Evolutionary conservation across 1,139 yeast genomes (phyloP), one percentile per base, ranked within the genome.

Genomic region (Pneumocystis murina): DNA sequence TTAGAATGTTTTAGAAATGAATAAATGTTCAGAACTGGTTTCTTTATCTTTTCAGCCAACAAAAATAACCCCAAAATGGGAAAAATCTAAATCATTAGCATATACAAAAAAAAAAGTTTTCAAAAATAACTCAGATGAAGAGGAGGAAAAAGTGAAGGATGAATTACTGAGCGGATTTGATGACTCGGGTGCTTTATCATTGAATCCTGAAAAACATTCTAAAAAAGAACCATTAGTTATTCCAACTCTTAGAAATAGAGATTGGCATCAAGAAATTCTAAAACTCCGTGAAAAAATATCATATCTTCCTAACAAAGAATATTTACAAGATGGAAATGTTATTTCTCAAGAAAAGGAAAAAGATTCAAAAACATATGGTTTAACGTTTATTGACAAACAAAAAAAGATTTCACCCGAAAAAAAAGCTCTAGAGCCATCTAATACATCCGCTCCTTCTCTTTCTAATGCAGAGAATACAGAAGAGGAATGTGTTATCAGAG

Each of bases 251-350:
- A 55, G 57, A 54, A 66, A 66, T 36, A 59, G 43, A 57, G 65
- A 66, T 61, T 66, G 68, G 68, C 63, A 62, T 10, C 66, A 65
- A 48, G 68, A 66, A 57, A 55, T 65, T 2, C 55, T 39, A 48
- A 66, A 63, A 61, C 33, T 62, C 41, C 65, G 63, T 48, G 35
- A 20, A 64, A 30, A 61, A 54, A 35, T 17, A 59, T 5, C 62
- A 61, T 35, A 61, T 43, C 30, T 66, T 66, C 2, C 62, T 65
- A 16, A 66, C 64, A 33, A 61, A 60, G 28, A 62, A 40, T 6
- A 64, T 61, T 5, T 65, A 64, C 10, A 58, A 30, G 7, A 3
- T 10, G 39, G 28, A 20, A 4, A 20, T 12, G 30, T 3, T 8
- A 14, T 30, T 20, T 40, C 39, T 2, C 16, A n/a, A 17, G 60